These are phyloP conservation scores for Collybiopsis luxurians DNA, from an alignment of 768 basidiomycete species.

Conservation along the genomic window DNA sequence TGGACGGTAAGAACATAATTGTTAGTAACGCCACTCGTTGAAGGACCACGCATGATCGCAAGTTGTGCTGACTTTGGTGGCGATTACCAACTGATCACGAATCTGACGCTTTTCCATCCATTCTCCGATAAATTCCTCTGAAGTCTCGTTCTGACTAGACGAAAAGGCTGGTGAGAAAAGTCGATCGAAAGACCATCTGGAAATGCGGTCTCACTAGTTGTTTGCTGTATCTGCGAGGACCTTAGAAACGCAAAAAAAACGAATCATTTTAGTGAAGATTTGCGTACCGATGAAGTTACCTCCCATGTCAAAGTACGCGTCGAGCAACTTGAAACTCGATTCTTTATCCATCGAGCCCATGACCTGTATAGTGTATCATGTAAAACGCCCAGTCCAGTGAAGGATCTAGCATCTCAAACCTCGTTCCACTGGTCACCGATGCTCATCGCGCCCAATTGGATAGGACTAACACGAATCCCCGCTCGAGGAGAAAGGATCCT, in stretches of 20 bases:
- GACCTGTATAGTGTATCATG: neutral
- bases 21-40: too few relatives aligned
- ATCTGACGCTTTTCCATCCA: constrained; percentile 46
- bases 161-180: too few relatives aligned
- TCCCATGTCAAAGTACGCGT: constrained; percentile 38
- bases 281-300: constrained; percentile 43
- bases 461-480: constrained; percentile 42
- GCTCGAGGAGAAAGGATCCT: constrained; percentile 24
- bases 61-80: constrained; percentile 33
- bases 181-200: too few relatives aligned
- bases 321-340: constrained; percentile 39
- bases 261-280: too few relatives aligned
- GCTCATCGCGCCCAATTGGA: constrained; percentile 44
- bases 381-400: too few relatives aligned
- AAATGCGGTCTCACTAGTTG: constrained; percentile 30
- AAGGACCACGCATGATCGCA: too few relatives aligned
- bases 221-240: constrained; percentile 35
- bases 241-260: too few relatives aligned
- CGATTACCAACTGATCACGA: constrained; percentile 47
- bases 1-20: too few relatives aligned
- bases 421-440: constrained; percentile 37
- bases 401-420: too few relatives aligned
- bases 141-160: constrained; percentile 49
- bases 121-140: constrained; percentile 52
- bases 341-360: constrained; percentile 37